These are phyloP conservation scores for Stagonosporopsis rhizophila DNA, from an alignment of 2,329 filamentous ascomycete genomes.

Conservation along the genomic window DNA sequence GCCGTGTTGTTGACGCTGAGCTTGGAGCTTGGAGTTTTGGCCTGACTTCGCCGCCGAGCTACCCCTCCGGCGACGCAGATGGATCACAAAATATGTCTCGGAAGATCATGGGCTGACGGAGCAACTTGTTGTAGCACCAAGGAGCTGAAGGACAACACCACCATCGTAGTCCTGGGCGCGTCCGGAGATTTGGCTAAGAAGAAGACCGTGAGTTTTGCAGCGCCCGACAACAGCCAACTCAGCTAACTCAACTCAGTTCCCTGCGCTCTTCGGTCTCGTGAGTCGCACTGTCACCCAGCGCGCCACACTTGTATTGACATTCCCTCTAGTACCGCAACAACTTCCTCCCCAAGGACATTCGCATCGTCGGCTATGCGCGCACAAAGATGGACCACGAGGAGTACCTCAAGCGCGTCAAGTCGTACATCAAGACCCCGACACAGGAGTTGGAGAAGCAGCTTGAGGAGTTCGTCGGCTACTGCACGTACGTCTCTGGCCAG, in stretches of 20 bases:
- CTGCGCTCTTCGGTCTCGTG: constrained; percentile 95
- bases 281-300: constrained; percentile 54
- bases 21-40: neutral
- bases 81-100: constrained; percentile 7
- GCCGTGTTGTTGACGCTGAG: constrained; percentile 6
- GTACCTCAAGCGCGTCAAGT: constrained; percentile 91
- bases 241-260: constrained; percentile 70
- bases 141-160: constrained; percentile 98
- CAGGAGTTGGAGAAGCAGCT: constrained; percentile 97
- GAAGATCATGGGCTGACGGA: constrained; percentile 38
- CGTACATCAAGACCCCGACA: constrained; percentile 98
- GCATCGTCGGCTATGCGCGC: constrained; percentile 97
- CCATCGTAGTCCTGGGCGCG: constrained; percentile 94
- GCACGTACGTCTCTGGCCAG: constrained; percentile 94
- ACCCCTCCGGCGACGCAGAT: constrained; percentile 21
- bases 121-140: constrained; percentile 67
- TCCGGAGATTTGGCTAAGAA: constrained; percentile 99
- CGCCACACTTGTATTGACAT: constrained; percentile 26
- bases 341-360: constrained; percentile 95
- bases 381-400: constrained; percentile 99
- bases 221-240: constrained; percentile 6
- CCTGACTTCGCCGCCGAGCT: constrained; percentile 16
- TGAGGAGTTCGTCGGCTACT: constrained; percentile 84
- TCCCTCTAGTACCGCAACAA: constrained; percentile 87
- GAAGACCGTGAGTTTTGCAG: constrained; percentile 79